Percentiles rank a stretch among this genome's conserved stretches.
phyloP scores from a whole-genome alignment of 139 green algal species.

The Chlamydomonas urium region DNA sequence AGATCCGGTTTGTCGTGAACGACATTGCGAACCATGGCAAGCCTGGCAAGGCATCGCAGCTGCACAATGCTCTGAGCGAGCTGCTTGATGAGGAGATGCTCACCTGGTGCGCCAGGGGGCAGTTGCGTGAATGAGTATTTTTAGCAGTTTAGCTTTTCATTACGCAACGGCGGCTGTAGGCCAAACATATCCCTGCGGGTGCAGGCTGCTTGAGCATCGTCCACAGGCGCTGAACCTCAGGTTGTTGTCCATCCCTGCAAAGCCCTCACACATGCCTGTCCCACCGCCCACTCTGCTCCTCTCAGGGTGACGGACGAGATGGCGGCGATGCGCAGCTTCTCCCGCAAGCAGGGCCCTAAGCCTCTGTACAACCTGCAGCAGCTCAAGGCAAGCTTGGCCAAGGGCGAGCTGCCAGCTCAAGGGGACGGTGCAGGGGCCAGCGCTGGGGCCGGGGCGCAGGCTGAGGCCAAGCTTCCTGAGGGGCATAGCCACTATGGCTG shows the following conservation, averaged over 20 bases:
- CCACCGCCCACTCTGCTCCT: no score
- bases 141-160: no score
- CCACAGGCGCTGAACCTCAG: no score
- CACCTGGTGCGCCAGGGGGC: background rate
- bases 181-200: no score
- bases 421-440: no score
- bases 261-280: no score
- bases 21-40: background rate
- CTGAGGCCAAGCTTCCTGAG: background rate
- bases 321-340: background rate
- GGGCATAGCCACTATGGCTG: constrained; percentile 7
- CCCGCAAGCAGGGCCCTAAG: background rate
- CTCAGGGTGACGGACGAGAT: constrained; percentile 8
- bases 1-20: constrained; percentile 6
- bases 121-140: no score
- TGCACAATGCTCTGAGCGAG: background rate
- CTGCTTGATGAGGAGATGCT: constrained; percentile 1
- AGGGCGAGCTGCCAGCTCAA: background rate
- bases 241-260: no score
- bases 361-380: background rate
- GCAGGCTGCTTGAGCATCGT: no score
- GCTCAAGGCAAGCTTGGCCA: background rate
- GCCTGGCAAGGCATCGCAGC: background rate
- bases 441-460: background rate
- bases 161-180: no score